Percentiles rank a stretch among this genome's conserved stretches.
Conservation (phyloP, 1,284 basidiomycete species). For the Sanguinoderma infundibulare region DNA sequence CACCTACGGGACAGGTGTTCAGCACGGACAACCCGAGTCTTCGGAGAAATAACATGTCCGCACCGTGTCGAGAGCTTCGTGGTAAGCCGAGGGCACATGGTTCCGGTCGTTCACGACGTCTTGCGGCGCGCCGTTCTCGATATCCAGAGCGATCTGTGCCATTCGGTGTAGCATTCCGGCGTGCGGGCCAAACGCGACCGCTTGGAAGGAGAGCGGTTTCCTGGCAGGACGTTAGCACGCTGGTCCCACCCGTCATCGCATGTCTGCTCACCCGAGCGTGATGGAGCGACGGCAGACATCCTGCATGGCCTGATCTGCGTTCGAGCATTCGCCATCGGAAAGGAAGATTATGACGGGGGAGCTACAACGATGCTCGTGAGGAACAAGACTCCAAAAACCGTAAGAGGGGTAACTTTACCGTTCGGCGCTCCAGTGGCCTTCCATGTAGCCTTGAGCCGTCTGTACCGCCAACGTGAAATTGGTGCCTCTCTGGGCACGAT, state of each 20-base stretch:
- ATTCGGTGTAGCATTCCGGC: conserved; percentile 50
- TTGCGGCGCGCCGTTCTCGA: conserved; percentile 50
- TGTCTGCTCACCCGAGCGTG: conserved; percentile 53
- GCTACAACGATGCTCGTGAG: no score
- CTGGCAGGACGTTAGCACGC: conserved; percentile 35
- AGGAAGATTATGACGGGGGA: conserved; percentile 67
- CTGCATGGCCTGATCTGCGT: conserved; percentile 46
- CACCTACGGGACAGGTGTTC: no score
- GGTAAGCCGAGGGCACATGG: conserved; percentile 52
- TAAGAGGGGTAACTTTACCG: no score
- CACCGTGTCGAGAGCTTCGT: conserved; percentile 59
- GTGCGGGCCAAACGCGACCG: conserved; percentile 58
- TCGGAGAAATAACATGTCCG: no score
- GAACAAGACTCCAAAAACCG: no score
- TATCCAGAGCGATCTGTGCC: conserved; percentile 55
- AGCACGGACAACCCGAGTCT: no score
- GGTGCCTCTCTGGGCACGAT: conserved; percentile 46
- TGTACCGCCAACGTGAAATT: conserved; percentile 50
- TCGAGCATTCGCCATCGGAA: conserved; percentile 58
- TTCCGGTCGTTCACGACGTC: conserved; percentile 48
- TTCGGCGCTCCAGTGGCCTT: conserved; percentile 57
- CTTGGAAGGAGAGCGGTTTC: conserved; percentile 61
- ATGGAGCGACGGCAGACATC: conserved; percentile 51
- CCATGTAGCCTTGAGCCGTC: conserved; percentile 45
- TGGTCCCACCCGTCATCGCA: not conserved